Evolutionary conservation across 225 moss, liverwort and hornwort species (phyloP), one percentile per base, ranked within the genome.

Genomic region (Sphagnum tenellum): DNA sequence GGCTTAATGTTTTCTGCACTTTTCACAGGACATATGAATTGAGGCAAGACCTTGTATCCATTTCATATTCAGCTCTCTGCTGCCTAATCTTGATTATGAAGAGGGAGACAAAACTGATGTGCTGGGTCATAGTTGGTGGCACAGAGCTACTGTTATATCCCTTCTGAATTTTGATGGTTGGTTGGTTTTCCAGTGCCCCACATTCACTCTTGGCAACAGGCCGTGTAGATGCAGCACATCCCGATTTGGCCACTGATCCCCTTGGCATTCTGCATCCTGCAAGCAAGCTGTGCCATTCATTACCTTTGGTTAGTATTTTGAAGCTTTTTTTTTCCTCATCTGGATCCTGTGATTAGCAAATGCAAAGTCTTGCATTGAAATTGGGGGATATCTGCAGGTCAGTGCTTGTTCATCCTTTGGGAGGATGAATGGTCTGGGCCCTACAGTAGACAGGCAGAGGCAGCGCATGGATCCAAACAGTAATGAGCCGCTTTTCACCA

Each of bases 251-350:
- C 68, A 89, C 92, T 44, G 95, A 95, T 57, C 95, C 95, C 57
- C 89, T 95, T 70, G 92, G 89, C 71, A 95, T 95, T 72, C 71
- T 95, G 81, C 95, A 92, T 48, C 95, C 95, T 65, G 72, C 84
- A 60, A 92, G 84, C 85, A 95, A 95, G 72, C 84, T 95, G 62
- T 92, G 89, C 64, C 95, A 95, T 78, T 80, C 88, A 66, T 75
- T 95, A 63, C 95, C 89, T 69, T 61, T 95, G 89, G 95, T 95
- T 73, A 79, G 69, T n/a, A 29, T 63, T 61, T 14, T 49, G 29
- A 29, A 29, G 29, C 29, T 29, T 29, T 29, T 29, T 29, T 1
- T 29, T 29, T 0, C 29, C 29, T 29, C 29, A 29, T 29, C 29
- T 29, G 29, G 29, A 29, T 29, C 29, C 29, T 29, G 29, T 29